phyloP scores from a whole-genome alignment of 2,329 filamentous ascomycete genomes.

The Colletotrichum australisinense region DNA sequence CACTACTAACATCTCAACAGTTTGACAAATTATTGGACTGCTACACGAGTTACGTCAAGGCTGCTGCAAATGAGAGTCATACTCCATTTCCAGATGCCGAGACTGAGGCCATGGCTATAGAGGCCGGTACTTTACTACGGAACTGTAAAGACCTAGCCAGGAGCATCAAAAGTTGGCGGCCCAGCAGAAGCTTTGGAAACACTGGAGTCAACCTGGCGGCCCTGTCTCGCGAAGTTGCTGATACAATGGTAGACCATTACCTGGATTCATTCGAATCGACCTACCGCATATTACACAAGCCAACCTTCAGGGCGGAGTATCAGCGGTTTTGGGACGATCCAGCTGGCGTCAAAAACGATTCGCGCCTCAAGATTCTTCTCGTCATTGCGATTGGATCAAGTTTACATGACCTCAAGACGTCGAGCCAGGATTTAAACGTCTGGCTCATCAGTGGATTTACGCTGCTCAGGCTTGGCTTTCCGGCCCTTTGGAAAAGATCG shows the following conservation, averaged over 20 bases:
- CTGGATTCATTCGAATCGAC: constrained; percentile 61
- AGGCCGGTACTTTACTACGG: neutral
- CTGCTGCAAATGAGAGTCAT: neutral
- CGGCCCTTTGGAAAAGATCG: constrained; percentile 48
- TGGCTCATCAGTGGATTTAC: constrained; percentile 52
- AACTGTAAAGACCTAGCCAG: neutral
- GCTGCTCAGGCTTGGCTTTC: constrained; percentile 54
- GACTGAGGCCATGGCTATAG: neutral
- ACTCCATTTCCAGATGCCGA: neutral
- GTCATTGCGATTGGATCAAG: constrained; percentile 54
- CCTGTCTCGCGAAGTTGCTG: constrained; percentile 47
- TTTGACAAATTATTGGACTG: neutral
- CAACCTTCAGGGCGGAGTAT: constrained; percentile 64
- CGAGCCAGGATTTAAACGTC: constrained; percentile 41
- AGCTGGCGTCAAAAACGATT: constrained; percentile 35
- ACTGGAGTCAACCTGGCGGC: constrained; percentile 39
- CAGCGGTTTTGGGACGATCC: constrained; percentile 55
- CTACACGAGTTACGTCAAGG: neutral
- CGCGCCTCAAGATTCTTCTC: constrained; percentile 51
- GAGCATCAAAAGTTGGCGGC: constrained; percentile 34
- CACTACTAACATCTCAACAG: neutral
- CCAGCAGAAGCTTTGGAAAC: constrained; percentile 43
- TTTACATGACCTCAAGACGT: constrained; percentile 41
- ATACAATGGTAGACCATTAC: constrained; percentile 58
- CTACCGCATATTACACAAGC: constrained; percentile 64